These are phyloP conservation scores for Quaeritorhiza haematococci DNA, from an alignment of 371 early-diverging fungal species.

Conservation along the genomic window DNA sequence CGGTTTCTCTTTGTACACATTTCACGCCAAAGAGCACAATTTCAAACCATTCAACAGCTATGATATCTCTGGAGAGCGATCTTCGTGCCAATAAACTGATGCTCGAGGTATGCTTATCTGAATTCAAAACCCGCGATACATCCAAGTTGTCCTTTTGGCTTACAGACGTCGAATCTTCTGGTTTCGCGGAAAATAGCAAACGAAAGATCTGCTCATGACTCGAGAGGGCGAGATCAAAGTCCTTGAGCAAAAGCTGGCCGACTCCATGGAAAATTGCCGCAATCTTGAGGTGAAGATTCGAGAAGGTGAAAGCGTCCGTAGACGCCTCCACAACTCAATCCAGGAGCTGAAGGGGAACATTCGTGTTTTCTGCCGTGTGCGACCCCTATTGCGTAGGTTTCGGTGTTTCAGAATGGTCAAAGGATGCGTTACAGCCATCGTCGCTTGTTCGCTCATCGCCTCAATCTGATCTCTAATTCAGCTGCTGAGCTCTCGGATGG, in stretches of 20 bases:
- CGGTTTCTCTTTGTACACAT: background rate
- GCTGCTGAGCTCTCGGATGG: constrained; percentile 13
- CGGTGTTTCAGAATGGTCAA: too few species aligned
- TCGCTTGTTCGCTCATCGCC: too few species aligned
- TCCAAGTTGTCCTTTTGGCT: too few species aligned
- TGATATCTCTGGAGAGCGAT: constrained; percentile 17
- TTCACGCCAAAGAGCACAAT: constrained; percentile 7
- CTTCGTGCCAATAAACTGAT: constrained; percentile 20
- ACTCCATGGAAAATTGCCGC: constrained; percentile 27
- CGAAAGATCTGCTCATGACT: constrained; percentile 46
- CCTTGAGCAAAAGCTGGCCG: background rate
- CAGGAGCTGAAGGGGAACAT: constrained; percentile 98
- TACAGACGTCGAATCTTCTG: background rate
- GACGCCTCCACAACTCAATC: constrained; percentile 83
- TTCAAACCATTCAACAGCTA: constrained; percentile 14
- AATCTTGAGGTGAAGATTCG: constrained; percentile 63
- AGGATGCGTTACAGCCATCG: too few species aligned
- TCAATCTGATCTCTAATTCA: too few species aligned
- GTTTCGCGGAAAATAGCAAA: constrained; percentile 24
- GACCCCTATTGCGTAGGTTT: constrained; percentile 58
- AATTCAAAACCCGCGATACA: background rate
- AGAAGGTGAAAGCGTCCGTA: constrained; percentile 70
- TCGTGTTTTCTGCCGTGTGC: constrained; percentile 93
- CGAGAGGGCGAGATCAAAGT: constrained; percentile 25
- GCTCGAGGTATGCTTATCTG: constrained; percentile 36